Base-by-base conservation (phyloP, 2,329 filamentous ascomycete species). In the Ascochyta viciae-villosae region DNA sequence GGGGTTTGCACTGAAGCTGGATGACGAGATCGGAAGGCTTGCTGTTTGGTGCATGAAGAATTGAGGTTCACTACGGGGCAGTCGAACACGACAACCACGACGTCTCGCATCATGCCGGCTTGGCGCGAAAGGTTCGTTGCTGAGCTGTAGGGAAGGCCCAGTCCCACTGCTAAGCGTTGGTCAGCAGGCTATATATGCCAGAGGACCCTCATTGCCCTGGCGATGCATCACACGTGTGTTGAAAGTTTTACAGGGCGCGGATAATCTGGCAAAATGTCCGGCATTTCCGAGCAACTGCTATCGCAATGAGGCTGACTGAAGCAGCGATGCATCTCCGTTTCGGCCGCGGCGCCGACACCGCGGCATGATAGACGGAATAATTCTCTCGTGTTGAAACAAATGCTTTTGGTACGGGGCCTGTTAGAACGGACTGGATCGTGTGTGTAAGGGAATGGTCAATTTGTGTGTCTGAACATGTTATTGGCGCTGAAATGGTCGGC, bases 1-100 rank as follows among this genome's bases (percentile, higher is more conserved):
- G 62, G 77, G 81, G 5, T 85, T 88, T 65, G 85, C 82, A 1
- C 83, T 85, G 81, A 77, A 76, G 16, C 68, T 76, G 8, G 64
- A 64, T 50, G 74, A 56, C 61, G 68, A 61, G 43, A 62, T 66
- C 31, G 73, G 66, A 2, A 58, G 72, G 47, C 34, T 75, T 43
- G 71, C 61, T 8, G 56, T 76, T n/a, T 75, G 71, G 72, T 68
- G 65, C 51, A 62, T 75, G 15, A 58, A 58, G 43, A 66, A 55
- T 24, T 72, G 50, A 60, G 7, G 16, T 19, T 12, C 7, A 37
- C 37, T 8, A 34, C 27, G 8, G 15, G 29, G n/a, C 10, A 27
- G 19, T 2, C 15, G 9, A 40, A 47, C 44, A 43, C 24, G 33
- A 15, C 39, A 26, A 16, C 16, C 31, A 27, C 16, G 35, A 46